Conservation (phyloP, 805 yeast species). For the Starmerella riodocensis region DNA sequence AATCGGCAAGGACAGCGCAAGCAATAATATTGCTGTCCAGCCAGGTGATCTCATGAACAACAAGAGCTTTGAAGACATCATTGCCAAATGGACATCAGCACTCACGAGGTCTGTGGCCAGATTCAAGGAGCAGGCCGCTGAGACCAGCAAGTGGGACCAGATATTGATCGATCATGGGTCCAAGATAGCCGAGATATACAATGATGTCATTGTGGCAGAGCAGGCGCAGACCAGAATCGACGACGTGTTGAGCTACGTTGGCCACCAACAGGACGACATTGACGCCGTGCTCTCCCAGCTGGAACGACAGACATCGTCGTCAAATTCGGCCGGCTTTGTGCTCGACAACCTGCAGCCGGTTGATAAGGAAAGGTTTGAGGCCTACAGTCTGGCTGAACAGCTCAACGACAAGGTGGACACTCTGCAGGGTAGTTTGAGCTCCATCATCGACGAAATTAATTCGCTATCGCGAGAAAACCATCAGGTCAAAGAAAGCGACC, state of each 20-base stretch:
- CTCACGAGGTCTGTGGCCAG: slow-evolving; percentile 57
- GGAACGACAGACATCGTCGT: slow-evolving; percentile 42
- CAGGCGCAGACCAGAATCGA: slow-evolving; percentile 75
- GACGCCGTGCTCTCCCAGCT: slow-evolving; percentile 71
- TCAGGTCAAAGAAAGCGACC: slow-evolving; percentile 39
- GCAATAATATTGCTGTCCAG: slow-evolving; percentile 27
- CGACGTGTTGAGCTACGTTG: slow-evolving; percentile 72
- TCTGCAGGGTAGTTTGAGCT: slow-evolving; percentile 49
- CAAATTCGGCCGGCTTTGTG: slow-evolving; percentile 10
- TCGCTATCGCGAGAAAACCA: slow-evolving; percentile 64
- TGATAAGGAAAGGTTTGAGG: slow-evolving; percentile 80
- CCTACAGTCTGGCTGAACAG: slow-evolving; percentile 74
- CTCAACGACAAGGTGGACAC: slow-evolving; percentile 69
- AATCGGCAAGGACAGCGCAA: background rate
- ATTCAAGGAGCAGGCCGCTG: slow-evolving; percentile 60
- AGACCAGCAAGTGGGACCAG: slow-evolving; percentile 75
- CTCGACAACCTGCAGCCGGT: slow-evolving; percentile 31
- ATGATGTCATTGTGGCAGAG: slow-evolving; percentile 70
- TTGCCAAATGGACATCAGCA: slow-evolving; percentile 86
- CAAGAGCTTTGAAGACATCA: slow-evolving; percentile 82
- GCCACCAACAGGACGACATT: slow-evolving; percentile 82
- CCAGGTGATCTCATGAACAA: slow-evolving; percentile 52
- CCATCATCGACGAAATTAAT: slow-evolving; percentile 25
- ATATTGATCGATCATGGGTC: slow-evolving; percentile 74
- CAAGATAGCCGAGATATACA: slow-evolving; percentile 61